These are phyloP conservation scores for Cyclotella baltica DNA, from an alignment of 108 stramenopile species.

Conservation along the genomic window DNA sequence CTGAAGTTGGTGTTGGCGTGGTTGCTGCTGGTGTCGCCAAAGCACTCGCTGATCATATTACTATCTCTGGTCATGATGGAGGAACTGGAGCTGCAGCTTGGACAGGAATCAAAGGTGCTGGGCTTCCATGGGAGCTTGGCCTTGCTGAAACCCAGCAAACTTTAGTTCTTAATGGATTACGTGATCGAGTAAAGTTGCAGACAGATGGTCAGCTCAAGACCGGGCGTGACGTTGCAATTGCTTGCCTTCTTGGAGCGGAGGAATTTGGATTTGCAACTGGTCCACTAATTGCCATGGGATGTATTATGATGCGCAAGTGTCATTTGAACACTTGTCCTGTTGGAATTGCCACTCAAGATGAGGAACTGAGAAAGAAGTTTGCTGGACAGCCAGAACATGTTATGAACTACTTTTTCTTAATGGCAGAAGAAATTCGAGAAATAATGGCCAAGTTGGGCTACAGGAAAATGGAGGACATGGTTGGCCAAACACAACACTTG, in stretches of 20 bases:
- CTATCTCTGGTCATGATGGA: slow-evolving; percentile 94
- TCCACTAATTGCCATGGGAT: slow-evolving; percentile 94
- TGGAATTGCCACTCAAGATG: slow-evolving; percentile 97
- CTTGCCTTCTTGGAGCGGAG: slow-evolving; percentile 92
- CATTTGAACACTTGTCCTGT: slow-evolving; percentile 98
- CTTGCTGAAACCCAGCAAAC: slow-evolving; percentile 97
- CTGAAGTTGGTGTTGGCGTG: slow-evolving; percentile 98
- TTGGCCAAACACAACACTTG: slow-evolving; percentile 95
- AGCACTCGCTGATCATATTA: slow-evolving; percentile 95
- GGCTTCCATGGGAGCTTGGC: slow-evolving; percentile 96
- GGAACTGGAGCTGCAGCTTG: slow-evolving; percentile 96
- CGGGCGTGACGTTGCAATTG: slow-evolving; percentile 94
- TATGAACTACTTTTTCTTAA: slow-evolving; percentile 95
- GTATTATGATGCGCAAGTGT: slow-evolving; percentile 98
- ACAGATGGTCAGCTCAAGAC: slow-evolving; percentile 96
- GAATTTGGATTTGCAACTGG: slow-evolving; percentile 95
- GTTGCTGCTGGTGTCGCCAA: slow-evolving; percentile 97
- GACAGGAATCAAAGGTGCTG: slow-evolving; percentile 94
- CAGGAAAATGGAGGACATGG: slow-evolving; percentile 94
- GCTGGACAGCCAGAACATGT: slow-evolving; percentile 97
- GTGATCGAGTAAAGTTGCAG: slow-evolving; percentile 91
- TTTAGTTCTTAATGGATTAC: slow-evolving; percentile 90
- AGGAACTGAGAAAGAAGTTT: slow-evolving; percentile 94
- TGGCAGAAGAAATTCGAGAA: slow-evolving; percentile 96
- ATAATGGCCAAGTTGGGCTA: slow-evolving; percentile 96